Evolutionary conservation across 306 rosid species (phyloP), one percentile per base, ranked within the genome.

Genomic region (Purshia tridentata): DNA sequence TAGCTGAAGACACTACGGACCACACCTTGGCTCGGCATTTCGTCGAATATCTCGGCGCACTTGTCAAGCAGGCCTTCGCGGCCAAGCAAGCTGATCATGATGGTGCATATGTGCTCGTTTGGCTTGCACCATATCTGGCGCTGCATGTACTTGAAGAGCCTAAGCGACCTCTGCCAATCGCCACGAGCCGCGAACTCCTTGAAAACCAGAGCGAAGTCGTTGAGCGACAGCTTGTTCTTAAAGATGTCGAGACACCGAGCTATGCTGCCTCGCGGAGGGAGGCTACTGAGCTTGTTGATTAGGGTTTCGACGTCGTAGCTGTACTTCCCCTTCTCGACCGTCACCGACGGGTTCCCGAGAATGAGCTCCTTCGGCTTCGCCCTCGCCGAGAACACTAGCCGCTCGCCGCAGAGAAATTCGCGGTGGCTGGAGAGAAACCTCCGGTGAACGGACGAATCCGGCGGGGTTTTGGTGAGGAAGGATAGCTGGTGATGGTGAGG

Each of bases 91-190:
- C 91, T 94, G 20, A 94, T 90, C 86, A 94, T 88, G 51, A 94
- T 91, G 0, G 96, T 91, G 76, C 83, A 91, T 12, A 94, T 91
- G 69, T 94, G 97, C 65, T 94, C 97, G 66, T 84, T 94, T 0
- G 97, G 99, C 81, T 91, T 94, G 80, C 99, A 94, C 99, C 99
- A 94, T 49, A 94, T 86, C 87, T 94, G 97, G 3, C 99, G 88
- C 88, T 94, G 97, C 96, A 90, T 95, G 40, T 91, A 87, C 87
- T 91, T 95, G 78, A 95, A 95, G 59, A 95, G 86, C 8, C 98
- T 84, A 14, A 91, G 82, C 20, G 97, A 91, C 1, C 99, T 80
- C 76, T 91, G 99, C 99, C 99, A 91, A 8, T 95, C 97, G 5
- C 96, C 96, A 14, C 98, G 95, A 74, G 85, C 86, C 0, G 99